Evolutionary conservation across 257 asterid genomes (phyloP).

Genomic region (Scutellaria barbata): DNA sequence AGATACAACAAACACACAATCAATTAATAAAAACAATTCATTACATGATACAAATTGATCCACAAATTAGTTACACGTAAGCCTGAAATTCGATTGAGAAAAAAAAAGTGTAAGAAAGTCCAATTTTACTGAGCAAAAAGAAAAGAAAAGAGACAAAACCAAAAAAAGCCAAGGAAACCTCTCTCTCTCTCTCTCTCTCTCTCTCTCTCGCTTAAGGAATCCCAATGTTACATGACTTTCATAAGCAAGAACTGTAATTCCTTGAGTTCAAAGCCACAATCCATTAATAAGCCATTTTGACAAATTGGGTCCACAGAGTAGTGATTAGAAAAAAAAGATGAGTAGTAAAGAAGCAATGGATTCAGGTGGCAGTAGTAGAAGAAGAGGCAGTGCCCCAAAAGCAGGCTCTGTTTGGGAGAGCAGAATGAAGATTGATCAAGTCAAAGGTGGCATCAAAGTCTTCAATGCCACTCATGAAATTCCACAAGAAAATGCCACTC

Average conservation of each 20-base stretch:
- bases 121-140: not conserved
- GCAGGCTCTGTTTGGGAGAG: conserved; percentile 91
- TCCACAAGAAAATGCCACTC: conserved; percentile 22
- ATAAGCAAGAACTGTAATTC: conserved; percentile 40
- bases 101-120: not conserved
- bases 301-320: conserved; percentile 37
- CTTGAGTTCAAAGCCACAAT: conserved; percentile 56
- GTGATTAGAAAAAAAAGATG: conserved; percentile 35
- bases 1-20: no score
- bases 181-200: conserved; percentile 11
- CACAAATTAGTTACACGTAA: no score
- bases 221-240: conserved; percentile 51
- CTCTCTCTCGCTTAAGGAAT: conserved; percentile 36
- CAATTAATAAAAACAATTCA: no score
- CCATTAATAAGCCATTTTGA: conserved; percentile 33
- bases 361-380: conserved; percentile 47
- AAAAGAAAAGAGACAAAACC: conserved; percentile 31
- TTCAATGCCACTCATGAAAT: conserved; percentile 45
- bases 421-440: conserved; percentile 73
- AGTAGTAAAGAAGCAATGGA: conserved; percentile 50
- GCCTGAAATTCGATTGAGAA: no score
- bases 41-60: no score
- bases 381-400: conserved; percentile 58
- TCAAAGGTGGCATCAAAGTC: conserved; percentile 76
- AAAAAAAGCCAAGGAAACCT: not conserved